Evolutionary conservation across 164 flowering plant genomes (phyloP).

Genomic region (Vitis rupestris): DNA sequence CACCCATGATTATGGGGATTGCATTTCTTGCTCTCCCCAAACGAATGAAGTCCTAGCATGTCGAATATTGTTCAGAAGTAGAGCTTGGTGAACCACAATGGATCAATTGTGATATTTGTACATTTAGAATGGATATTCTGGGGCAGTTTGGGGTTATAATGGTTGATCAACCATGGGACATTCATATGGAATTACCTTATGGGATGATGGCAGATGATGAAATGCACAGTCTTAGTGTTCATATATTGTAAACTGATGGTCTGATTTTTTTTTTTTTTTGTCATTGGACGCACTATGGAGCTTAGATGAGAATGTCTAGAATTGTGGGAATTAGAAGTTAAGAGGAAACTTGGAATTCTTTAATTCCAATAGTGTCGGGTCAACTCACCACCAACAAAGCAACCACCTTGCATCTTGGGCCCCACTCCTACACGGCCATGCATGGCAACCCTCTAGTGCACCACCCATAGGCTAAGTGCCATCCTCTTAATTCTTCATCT

Average conservation of each 20-base stretch:
- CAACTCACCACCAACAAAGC: too few relatives aligned
- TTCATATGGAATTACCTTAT: slow-evolving; percentile 99
- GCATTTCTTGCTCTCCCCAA: slow-evolving; percentile 49
- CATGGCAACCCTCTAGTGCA: too few relatives aligned
- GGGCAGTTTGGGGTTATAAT: slow-evolving; percentile 97
- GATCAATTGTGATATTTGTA: slow-evolving; percentile 94
- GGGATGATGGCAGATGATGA: slow-evolving; percentile 99
- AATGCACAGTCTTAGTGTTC: slow-evolving; percentile 93
- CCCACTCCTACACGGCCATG: too few relatives aligned
- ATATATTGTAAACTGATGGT: slow-evolving; percentile 94
- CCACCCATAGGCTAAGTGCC: too few relatives aligned
- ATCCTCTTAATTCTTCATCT: too few relatives aligned
- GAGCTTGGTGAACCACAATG: slow-evolving; percentile 98
- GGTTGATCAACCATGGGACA: slow-evolving; percentile 99
- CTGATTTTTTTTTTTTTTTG: slow-evolving; percentile 98
- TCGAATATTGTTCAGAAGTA: slow-evolving; percentile 93
- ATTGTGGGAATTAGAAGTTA: too few relatives aligned
- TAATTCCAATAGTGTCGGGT: too few relatives aligned
- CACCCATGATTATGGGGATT: slow-evolving; percentile 63
- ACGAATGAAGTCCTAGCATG: slow-evolving; percentile 72
- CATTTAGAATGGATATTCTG: slow-evolving; percentile 88
- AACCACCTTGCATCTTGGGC: too few relatives aligned
- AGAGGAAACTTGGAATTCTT: too few relatives aligned
- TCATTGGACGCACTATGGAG: slow-evolving; percentile 99
- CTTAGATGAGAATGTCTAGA: slow-evolving; percentile 82